phyloP scores from a whole-genome alignment of 306 rosid genomes.

The Glycine soja region DNA sequence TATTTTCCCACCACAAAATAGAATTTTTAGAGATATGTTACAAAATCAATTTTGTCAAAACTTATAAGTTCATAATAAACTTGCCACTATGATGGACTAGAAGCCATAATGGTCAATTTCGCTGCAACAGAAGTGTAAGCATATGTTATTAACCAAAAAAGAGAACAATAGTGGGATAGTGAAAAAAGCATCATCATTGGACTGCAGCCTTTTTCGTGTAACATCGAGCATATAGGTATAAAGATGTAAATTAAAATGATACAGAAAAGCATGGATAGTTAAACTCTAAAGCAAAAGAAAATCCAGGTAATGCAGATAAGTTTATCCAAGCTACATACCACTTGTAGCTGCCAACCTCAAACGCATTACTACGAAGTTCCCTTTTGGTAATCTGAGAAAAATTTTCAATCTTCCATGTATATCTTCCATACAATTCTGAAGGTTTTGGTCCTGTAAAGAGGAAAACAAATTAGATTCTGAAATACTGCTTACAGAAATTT shows the following conservation, averaged over 20 bases:
- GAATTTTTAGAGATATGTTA: neutral
- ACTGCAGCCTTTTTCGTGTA: slow-evolving; percentile 14
- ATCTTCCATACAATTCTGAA: slow-evolving; percentile 82
- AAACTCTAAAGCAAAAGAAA: slow-evolving; percentile 12
- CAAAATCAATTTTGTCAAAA: neutral
- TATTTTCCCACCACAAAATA: neutral
- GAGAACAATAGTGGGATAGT: neutral
- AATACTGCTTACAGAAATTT: neutral
- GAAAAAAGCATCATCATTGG: neutral
- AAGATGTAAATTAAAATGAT: slow-evolving; percentile 14
- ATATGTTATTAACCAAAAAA: neutral
- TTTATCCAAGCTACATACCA: slow-evolving; percentile 66
- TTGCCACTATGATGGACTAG: slow-evolving; percentile 6
- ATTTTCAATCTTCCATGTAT: slow-evolving; percentile 97
- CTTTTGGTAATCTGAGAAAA: slow-evolving; percentile 97
- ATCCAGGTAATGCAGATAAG: neutral
- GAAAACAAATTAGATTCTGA: slow-evolving; percentile 37
- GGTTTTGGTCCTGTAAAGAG: slow-evolving; percentile 81
- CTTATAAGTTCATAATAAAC: neutral
- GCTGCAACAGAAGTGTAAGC: neutral
- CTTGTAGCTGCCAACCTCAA: slow-evolving; percentile 98
- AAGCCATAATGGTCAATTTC: slow-evolving; percentile 22
- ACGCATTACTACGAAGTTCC: slow-evolving; percentile 93
- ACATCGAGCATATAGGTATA: neutral
- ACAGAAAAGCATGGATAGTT: slow-evolving; percentile 11